phyloP scores from a whole-genome alignment of 179 eudicot species.

The Silene vulgaris region DNA sequence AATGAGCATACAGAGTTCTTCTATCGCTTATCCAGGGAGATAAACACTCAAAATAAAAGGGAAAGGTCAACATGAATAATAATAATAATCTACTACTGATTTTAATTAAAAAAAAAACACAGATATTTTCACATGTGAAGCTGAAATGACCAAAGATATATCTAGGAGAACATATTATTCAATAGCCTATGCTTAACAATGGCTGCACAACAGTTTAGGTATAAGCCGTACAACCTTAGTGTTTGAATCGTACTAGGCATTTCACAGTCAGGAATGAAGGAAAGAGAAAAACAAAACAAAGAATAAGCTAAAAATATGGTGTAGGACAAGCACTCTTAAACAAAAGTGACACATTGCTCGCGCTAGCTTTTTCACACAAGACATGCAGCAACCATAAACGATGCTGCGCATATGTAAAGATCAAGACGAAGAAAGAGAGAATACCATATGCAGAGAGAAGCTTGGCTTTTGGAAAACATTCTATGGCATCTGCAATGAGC shows the following conservation, averaged over 20 bases:
- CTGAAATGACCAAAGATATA: background rate
- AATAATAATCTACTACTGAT: background rate
- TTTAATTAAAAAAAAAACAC: background rate
- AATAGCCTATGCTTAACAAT: background rate
- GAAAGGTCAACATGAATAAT: background rate
- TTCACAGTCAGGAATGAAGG: background rate
- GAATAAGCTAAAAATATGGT: background rate
- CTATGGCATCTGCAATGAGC: constrained; percentile 46
- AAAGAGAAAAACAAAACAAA: background rate
- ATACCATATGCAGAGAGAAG: constrained; percentile 89
- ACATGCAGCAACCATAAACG: background rate
- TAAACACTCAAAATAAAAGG: background rate
- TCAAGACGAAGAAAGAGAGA: background rate
- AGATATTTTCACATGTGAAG: background rate
- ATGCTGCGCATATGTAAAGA: background rate
- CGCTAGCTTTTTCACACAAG: background rate
- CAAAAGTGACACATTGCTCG: background rate
- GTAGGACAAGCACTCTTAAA: background rate
- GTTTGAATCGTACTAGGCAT: background rate
- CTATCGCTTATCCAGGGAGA: background rate
- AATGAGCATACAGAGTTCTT: background rate
- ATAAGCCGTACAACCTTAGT: background rate
- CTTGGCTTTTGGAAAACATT: constrained; percentile 58
- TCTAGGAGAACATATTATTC: background rate
- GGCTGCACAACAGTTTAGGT: background rate